Evolutionary conservation across 495 filamentous ascomycete genomes (phyloP).

Genomic region (Neohortaea acidophila): DNA sequence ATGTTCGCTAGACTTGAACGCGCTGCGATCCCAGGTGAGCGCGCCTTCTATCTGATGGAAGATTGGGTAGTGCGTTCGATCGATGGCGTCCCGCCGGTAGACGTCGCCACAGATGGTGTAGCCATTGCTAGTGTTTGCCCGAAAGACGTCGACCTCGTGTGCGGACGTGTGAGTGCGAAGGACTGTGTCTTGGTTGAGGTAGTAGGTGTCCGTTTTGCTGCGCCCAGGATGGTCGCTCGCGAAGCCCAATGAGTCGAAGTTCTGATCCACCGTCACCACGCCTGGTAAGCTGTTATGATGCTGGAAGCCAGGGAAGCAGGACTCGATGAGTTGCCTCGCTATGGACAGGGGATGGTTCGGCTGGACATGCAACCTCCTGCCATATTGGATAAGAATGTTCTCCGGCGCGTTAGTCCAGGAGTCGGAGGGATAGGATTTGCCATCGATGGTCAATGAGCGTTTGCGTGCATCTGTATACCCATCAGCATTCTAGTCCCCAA

Average conservation of each 20-base stretch:
- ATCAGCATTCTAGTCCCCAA: too few species aligned
- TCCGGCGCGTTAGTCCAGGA: constrained; percentile 73
- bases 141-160: constrained; percentile 80
- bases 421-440: constrained; percentile 49
- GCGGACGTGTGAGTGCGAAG: constrained; percentile 88
- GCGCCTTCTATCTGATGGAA: constrained; percentile 99
- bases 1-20: constrained; percentile 25
- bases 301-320: constrained; percentile 63
- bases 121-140: constrained; percentile 49
- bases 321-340: constrained; percentile 83
- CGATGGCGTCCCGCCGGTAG: constrained; percentile 87
- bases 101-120: constrained; percentile 93
- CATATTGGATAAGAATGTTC: constrained; percentile 55
- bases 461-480: constrained; percentile 17
- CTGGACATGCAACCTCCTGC: constrained; percentile 67
- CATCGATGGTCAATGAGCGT: constrained; percentile 38
- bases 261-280: constrained; percentile 71
- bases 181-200: constrained; percentile 70
- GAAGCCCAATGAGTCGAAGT: constrained; percentile 94
- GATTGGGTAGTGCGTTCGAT: constrained; percentile 85
- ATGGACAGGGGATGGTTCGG: constrained; percentile 80
- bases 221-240: constrained; percentile 80
- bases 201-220: constrained; percentile 83
- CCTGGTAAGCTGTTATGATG: constrained; percentile 65
- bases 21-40: constrained; percentile 65